These are phyloP conservation scores for Vinca major DNA, from an alignment of 305 asterid species.

Conservation along the genomic window DNA sequence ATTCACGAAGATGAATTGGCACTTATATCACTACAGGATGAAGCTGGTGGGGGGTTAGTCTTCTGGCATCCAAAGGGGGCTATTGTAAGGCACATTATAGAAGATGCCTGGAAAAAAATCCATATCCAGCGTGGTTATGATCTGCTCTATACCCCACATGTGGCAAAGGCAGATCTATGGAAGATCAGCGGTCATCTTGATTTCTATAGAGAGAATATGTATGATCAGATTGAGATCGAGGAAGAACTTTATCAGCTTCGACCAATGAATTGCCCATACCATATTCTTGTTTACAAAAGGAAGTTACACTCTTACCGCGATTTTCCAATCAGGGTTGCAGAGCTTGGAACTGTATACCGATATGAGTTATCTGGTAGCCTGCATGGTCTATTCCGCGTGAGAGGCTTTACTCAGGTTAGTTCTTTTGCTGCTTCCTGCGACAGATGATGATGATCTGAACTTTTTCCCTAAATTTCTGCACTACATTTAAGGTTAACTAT, in stretches of 20 bases:
- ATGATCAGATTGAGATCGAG: conserved; percentile 86
- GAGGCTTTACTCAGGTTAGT: conserved; percentile 92
- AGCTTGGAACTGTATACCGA: conserved; percentile 93
- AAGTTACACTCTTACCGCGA: conserved; percentile 73
- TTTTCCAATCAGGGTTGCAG: conserved; percentile 90
- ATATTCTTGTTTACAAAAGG: conserved; percentile 74
- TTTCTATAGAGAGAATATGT: conserved; percentile 91
- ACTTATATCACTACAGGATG: conserved; percentile 50
- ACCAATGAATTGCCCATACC: conserved; percentile 99
- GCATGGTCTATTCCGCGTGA: conserved; percentile 90
- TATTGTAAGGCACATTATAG: conserved; percentile 70
- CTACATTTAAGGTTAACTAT: not conserved
- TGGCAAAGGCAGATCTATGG: conserved; percentile 95
- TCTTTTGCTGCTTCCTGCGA: conserved; percentile 5
- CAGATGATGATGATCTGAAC: not conserved
- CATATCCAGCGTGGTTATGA: conserved; percentile 76
- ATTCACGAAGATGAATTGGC: conserved; percentile 18
- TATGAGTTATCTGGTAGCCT: conserved; percentile 92
- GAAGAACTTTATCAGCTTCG: conserved; percentile 93
- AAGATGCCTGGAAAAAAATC: conserved; percentile 81
- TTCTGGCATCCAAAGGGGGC: conserved; percentile 99
- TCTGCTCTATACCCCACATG: conserved; percentile 86
- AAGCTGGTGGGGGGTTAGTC: conserved; percentile 96
- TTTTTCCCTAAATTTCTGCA: not conserved
- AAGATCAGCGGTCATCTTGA: conserved; percentile 92